These are phyloP conservation scores for Hondaea fermentalgiana DNA, from an alignment of 108 stramenopile genomes.

Conservation along the genomic window DNA sequence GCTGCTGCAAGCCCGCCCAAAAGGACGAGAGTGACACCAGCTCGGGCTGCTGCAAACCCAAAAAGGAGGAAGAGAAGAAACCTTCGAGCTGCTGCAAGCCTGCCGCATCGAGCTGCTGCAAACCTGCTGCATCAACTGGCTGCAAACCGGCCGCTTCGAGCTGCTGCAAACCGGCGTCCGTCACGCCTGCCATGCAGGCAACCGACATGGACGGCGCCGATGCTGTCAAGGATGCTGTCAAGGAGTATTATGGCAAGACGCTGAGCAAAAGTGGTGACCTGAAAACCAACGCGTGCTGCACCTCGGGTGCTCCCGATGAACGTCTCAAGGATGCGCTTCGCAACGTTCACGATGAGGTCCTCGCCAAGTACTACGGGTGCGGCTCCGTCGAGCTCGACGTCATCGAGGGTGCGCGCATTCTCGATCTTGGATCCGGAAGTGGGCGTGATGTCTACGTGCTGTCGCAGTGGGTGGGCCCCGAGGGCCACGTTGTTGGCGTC, in stretches of 20 bases:
- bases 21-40: background rate
- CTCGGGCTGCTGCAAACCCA: background rate
- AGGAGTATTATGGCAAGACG: slow-evolving; percentile 71
- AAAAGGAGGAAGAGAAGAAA: background rate
- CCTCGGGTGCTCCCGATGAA: slow-evolving; percentile 60
- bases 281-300: slow-evolving; percentile 89
- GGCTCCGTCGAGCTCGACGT: slow-evolving; percentile 80
- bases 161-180: background rate
- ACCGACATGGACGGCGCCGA: background rate
- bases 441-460: slow-evolving; percentile 84
- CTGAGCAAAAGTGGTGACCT: slow-evolving; percentile 71
- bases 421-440: slow-evolving; percentile 87
- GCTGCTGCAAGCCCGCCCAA: background rate
- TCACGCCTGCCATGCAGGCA: background rate
- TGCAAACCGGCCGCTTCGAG: background rate
- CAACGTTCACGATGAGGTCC: slow-evolving; percentile 69
- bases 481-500: slow-evolving; percentile 82
- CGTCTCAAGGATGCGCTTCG: slow-evolving; percentile 63
- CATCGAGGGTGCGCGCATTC: slow-evolving; percentile 64
- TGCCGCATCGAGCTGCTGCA: background rate
- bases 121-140: background rate
- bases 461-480: slow-evolving; percentile 72
- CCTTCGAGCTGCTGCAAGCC: background rate
- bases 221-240: slow-evolving; percentile 37
- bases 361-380: slow-evolving; percentile 87